Evolutionary conservation across 352 stramenopile species (phyloP).

Genomic region (Thraustochytrium striatum): DNA sequence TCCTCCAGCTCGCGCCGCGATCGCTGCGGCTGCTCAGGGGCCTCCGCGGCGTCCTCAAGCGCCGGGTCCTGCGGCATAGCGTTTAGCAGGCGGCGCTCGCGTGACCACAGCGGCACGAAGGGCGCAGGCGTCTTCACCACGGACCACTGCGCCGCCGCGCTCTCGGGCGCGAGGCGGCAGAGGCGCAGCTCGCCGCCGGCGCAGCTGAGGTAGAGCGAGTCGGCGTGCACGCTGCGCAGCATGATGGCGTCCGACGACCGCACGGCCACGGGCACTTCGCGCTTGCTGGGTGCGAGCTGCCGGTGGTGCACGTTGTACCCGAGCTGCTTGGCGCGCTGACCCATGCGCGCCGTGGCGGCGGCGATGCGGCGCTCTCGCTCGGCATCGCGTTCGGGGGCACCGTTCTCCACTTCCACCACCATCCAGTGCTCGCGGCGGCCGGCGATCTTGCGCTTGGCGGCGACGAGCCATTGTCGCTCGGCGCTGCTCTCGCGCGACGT

Average conservation of each 20-base stretch:
- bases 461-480: slow-evolving; percentile 31
- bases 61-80: background rate
- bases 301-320: slow-evolving; percentile 4
- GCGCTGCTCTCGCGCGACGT: background rate
- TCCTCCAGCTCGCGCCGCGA: background rate
- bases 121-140: slow-evolving; percentile 32
- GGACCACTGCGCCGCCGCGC: background rate
- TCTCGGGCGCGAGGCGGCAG: slow-evolving; percentile 1
- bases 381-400: background rate
- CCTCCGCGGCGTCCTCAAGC: background rate
- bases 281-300: background rate
- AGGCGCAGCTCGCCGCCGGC: slow-evolving; percentile 8
- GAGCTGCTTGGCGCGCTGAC: slow-evolving; percentile 3
- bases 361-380: slow-evolving; percentile 24
- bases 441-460: slow-evolving; percentile 14
- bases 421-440: slow-evolving; percentile 35
- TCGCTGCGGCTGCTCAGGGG: background rate
- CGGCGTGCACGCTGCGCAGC: slow-evolving; percentile 22
- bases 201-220: slow-evolving; percentile 22
- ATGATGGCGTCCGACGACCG: slow-evolving; percentile 36
- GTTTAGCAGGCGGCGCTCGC: slow-evolving; percentile 44
- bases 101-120: slow-evolving; percentile 44
- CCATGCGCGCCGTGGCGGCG: slow-evolving; percentile 9
- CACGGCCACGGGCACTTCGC: slow-evolving; percentile 9
- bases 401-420: slow-evolving; percentile 36